These are phyloP conservation scores for Lenzites betulinus DNA, from an alignment of 768 basidiomycete species.

Conservation along the genomic window DNA sequence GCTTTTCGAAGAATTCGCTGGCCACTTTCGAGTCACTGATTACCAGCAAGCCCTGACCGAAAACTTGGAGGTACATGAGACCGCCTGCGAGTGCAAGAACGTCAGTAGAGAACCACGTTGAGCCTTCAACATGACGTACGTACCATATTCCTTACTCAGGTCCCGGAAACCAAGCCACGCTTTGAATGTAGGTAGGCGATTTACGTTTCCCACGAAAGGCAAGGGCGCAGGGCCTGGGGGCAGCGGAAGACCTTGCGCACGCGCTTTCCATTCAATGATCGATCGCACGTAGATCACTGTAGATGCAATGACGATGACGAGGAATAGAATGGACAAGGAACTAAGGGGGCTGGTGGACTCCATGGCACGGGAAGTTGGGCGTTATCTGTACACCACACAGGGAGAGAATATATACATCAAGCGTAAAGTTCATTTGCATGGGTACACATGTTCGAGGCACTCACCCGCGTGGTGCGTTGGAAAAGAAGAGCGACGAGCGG, in stretches of 20 bases:
- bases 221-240: conserved; percentile 11
- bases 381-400: no score
- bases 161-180: conserved; percentile 2
- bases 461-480: no score
- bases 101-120: neutral
- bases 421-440: no score
- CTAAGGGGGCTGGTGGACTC: no score
- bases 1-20: conserved; percentile 22
- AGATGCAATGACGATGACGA: neutral
- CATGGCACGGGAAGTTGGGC: no score
- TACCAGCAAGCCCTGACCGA: conserved; percentile 15
- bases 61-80: conserved; percentile 18
- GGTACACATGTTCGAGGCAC: no score
- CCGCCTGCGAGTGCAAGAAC: conserved; percentile 16
- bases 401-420: no score
- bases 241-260: neutral
- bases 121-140: neutral
- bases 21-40: conserved; percentile 6
- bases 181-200: neutral
- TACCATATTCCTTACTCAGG: neutral
- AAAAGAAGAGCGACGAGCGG: no score
- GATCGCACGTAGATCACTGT: neutral
- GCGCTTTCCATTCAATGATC: neutral
- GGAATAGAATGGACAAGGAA: neutral
- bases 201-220: conserved; percentile 12